Percentiles rank a stretch among this genome's conserved stretches.
phyloP scores from a whole-genome alignment of 441 rosid species.

The Rhodomyrtus psidioides region DNA sequence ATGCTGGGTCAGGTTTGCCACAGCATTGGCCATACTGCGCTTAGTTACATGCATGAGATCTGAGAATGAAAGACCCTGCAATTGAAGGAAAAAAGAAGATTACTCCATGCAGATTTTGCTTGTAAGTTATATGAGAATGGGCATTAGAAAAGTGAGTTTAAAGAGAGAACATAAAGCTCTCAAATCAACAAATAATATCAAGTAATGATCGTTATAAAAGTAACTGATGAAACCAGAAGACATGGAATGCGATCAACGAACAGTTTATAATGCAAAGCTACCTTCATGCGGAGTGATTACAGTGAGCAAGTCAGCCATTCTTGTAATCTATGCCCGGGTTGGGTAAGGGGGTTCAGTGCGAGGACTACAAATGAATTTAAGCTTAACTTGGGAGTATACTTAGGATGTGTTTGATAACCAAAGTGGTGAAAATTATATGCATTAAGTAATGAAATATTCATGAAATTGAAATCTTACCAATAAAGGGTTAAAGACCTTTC shows the following conservation, averaged over 20 bases:
- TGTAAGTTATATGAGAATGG: not conserved
- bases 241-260: not conserved
- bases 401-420: not conserved
- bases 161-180: not conserved
- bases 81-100: not conserved
- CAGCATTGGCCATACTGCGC: constrained; percentile 67
- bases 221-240: not conserved
- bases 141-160: not conserved
- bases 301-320: not conserved
- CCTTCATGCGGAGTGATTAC: not conserved
- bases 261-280: not conserved
- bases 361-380: not conserved
- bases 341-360: not conserved
- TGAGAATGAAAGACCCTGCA: constrained; percentile 70
- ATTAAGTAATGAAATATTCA: not conserved
- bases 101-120: not conserved
- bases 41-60: constrained; percentile 93
- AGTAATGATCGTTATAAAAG: not conserved
- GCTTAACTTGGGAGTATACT: not conserved
- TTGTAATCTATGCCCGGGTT: not conserved
- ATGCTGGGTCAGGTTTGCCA: constrained; percentile 71
- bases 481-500: not conserved
- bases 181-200: not conserved
- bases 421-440: not conserved
- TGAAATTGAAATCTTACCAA: not conserved